phyloP scores from a whole-genome alignment of 805 yeast species.

The Saccharomycopsis oosterbeekiorum region DNA sequence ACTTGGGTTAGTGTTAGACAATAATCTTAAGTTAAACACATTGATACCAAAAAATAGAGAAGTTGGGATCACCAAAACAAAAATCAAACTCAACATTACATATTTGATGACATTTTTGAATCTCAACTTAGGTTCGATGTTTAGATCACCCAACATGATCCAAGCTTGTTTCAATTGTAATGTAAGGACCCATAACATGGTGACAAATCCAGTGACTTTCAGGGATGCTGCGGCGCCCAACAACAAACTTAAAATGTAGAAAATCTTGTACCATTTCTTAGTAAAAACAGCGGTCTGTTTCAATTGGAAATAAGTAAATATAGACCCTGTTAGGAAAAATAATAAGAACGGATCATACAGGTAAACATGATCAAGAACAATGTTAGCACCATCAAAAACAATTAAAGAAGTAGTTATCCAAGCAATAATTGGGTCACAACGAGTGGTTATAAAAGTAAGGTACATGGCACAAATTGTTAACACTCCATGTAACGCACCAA shows the following conservation, averaged over 20 bases:
- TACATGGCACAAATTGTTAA: conserved; percentile 42
- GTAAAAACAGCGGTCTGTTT: conserved; percentile 38
- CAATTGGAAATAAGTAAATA: conserved; percentile 32
- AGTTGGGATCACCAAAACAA: conserved; percentile 9
- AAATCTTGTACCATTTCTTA: conserved; percentile 41
- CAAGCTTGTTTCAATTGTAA: conserved; percentile 46
- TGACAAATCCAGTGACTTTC: conserved; percentile 63
- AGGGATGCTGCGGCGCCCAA: conserved; percentile 51
- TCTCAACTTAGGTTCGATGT: conserved; percentile 32
- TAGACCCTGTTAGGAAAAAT: conserved; percentile 27
- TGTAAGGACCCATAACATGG: conserved; percentile 53
- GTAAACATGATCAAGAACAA: conserved; percentile 50
- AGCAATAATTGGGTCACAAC: conserved; percentile 43
- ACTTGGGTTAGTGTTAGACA: conserved; percentile 4
- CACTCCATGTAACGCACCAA: conserved; percentile 49
- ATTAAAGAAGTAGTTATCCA: conserved; percentile 42
- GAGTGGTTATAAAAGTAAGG: conserved; percentile 44
- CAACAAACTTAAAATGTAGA: conserved; percentile 39
- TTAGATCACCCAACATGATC: conserved; percentile 61
- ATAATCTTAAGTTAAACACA: conserved; percentile 9
- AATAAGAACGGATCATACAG: conserved; percentile 36
- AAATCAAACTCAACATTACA: conserved; percentile 33
- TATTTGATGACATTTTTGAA: conserved; percentile 43
- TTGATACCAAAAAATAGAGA: conserved; percentile 6
- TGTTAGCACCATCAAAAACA: conserved; percentile 53